Evolutionary conservation across 345 rosid genomes (phyloP).

Genomic region (Aquilaria yunnanensis): DNA sequence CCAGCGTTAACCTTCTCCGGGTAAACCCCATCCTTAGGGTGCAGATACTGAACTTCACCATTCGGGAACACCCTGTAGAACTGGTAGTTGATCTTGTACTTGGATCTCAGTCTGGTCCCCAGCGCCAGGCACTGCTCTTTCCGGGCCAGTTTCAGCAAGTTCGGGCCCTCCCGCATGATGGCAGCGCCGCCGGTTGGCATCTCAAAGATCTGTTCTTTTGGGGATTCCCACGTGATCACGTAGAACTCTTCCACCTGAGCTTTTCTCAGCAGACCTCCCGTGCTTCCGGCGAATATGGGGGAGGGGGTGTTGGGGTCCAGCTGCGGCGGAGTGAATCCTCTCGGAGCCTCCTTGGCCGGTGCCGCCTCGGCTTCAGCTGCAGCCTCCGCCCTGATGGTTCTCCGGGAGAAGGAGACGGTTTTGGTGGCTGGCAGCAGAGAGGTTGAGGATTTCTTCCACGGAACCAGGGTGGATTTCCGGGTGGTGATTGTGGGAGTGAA

Average conservation of each 20-base stretch:
- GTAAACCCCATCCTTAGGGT: constrained; percentile 92
- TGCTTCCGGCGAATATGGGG: constrained; percentile 88
- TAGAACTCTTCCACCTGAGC: constrained; percentile 94
- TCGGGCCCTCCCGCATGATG: constrained; percentile 93
- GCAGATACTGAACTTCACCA: constrained; percentile 90
- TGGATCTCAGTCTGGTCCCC: constrained; percentile 86
- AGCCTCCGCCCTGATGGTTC: constrained; percentile 33
- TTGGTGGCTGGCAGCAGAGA: constrained; percentile 25
- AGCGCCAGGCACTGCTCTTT: constrained; percentile 93
- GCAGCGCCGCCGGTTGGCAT: constrained; percentile 98
- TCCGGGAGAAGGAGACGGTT: constrained; percentile 31
- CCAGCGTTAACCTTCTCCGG: constrained; percentile 94
- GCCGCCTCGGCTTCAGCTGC: constrained; percentile 23
- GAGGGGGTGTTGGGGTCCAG: constrained; percentile 86
- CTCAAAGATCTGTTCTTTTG: constrained; percentile 89
- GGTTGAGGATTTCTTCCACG: constrained; percentile 39
- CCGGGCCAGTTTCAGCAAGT: constrained; percentile 86
- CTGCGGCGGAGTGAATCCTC: constrained; percentile 79
- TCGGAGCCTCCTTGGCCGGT: constrained; percentile 49
- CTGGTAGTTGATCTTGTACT: constrained; percentile 96
- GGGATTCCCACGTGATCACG: constrained; percentile 93
- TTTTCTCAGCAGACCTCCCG: constrained; percentile 70
- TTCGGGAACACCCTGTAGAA: constrained; percentile 92
- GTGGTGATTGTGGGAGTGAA: constrained; percentile 49
- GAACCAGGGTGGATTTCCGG: constrained; percentile 31